Conservation (phyloP, 768 basidiomycete genomes). For the Mycena belliarum region DNA sequence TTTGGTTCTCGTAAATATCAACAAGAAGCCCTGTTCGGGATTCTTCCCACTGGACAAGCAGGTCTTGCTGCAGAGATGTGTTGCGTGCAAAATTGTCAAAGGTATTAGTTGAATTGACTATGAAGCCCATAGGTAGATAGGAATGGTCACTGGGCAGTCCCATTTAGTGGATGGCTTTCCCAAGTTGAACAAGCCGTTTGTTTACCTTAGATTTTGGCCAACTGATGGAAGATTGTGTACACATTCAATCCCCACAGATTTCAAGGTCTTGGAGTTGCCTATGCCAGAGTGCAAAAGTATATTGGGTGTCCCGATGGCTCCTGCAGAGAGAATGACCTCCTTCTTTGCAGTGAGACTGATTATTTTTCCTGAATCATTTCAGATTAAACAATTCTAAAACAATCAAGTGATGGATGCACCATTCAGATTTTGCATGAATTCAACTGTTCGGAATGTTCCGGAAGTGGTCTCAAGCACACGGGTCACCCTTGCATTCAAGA, state of each 20-base stretch:
- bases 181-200: too few species aligned
- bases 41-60: background rate
- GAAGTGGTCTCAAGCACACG: constrained; percentile 20
- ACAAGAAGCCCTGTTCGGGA: background rate
- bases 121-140: background rate
- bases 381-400: background rate
- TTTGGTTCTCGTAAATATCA: background rate
- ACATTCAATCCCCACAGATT: background rate
- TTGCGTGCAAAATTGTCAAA: background rate
- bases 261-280: background rate
- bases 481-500: constrained; percentile 24
- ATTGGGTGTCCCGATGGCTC: constrained; percentile 29
- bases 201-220: constrained; percentile 1
- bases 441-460: background rate
- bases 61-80: background rate
- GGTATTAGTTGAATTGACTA: background rate
- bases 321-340: constrained; percentile 34
- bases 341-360: constrained; percentile 24
- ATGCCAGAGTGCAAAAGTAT: constrained; percentile 4
- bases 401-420: background rate
- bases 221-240: constrained; percentile 9
- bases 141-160: background rate
- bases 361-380: background rate
- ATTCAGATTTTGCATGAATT: background rate
- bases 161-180: too few species aligned